Base-by-base conservation (phyloP, 2,329 filamentous ascomycete species). In the Fusarium redolens region DNA sequence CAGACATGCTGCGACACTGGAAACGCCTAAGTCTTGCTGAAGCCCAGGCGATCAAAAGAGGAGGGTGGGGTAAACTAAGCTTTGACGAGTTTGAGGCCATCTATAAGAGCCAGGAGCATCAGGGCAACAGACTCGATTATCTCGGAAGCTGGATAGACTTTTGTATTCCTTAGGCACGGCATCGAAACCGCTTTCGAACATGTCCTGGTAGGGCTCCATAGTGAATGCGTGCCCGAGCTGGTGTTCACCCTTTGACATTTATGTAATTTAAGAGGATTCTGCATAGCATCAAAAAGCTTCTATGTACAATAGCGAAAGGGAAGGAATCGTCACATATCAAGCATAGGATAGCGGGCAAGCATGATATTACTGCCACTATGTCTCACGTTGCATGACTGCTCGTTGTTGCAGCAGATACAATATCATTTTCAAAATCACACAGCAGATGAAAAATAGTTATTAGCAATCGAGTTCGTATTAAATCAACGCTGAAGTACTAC, bases 131-230 rank as follows among this genome's bases (percentile, higher is more conserved):
- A 59, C 86, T 95, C 69, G 93, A 93, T 74, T 96, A 97, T 81
- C 86, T 98, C 51, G 93, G 93, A 67, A 93, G 90, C 77, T 98
- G 96, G 96, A 93, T 98, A 81, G 95, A 98, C 79, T 91, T 92
- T 79, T 92, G 90, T 80, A 91, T 92, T 73, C 90, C 90, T 18
- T 90, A 85, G 80, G 35, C 44, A 25, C 13, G 15, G 37, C 44
- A 50, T 33, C 33, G 44, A 58, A 41, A 14, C 25, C 30, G 43
- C 41, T 25, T 35, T 60, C 13, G 18, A 38, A 58, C 30, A 22
- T 28, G 18, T 43, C 20, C 35, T 44, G 28, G 15, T 30, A 30
- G 44, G 37, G 57, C 13, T 54, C 35, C 18, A 30, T 30, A n/a
- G 25, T 22, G 37, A 43, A 55, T 18, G 37, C 12, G 14, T 55